Evolutionary conservation across 306 rosid genomes (phyloP).

Genomic region (Begonia peltatifolia): DNA sequence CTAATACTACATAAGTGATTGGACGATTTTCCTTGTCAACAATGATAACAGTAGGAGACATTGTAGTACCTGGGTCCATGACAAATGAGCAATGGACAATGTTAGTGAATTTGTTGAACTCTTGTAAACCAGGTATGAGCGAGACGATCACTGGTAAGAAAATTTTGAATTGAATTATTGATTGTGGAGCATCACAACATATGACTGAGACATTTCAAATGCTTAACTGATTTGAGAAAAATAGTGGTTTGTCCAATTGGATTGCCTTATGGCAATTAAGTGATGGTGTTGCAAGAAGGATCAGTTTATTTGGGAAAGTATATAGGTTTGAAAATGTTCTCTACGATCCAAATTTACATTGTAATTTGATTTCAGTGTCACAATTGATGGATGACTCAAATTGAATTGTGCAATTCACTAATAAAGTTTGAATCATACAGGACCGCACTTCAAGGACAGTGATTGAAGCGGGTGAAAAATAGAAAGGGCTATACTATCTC

Average conservation of each 20-base stretch:
- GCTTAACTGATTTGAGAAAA: background rate
- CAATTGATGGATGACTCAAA: background rate
- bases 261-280: background rate
- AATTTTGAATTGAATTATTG: background rate
- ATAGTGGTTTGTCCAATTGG: background rate
- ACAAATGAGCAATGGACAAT: constrained; percentile 1
- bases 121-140: background rate
- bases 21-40: no score
- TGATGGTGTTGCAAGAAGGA: background rate
- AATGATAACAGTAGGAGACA: no score
- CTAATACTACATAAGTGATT: no score
- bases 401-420: background rate
- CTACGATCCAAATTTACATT: background rate
- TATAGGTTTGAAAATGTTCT: background rate
- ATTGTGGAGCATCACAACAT: background rate
- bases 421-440: constrained; percentile 3
- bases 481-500: background rate
- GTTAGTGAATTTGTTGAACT: background rate
- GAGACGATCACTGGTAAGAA: background rate
- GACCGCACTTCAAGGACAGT: constrained; percentile 2
- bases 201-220: background rate
- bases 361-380: background rate
- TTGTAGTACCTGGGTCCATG: no score
- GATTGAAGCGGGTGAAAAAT: constrained; percentile 1
- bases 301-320: background rate